Percentiles rank a stretch among this genome's conserved stretches.
Evolutionary conservation across 2,329 filamentous ascomycete genomes (phyloP).

Genomic region (Penicillium aurantiogriseum): DNA sequence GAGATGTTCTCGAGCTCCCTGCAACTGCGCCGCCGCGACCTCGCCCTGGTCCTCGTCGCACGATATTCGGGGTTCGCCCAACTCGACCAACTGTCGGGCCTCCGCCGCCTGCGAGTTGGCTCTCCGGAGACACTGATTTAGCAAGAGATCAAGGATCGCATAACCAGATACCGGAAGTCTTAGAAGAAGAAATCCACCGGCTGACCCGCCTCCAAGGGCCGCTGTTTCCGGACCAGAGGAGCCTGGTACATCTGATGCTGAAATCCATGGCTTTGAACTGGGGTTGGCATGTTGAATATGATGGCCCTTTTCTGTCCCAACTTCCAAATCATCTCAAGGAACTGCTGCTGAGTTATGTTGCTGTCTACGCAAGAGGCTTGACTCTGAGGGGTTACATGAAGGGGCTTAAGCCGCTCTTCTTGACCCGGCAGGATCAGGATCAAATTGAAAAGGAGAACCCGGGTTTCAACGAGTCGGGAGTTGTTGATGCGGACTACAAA

Average conservation of each 20-base stretch:
- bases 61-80: slow-evolving; percentile 34
- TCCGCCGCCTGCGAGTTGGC: slow-evolving; percentile 48
- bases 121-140: slow-evolving; percentile 25
- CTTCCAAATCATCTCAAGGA: slow-evolving; percentile 54
- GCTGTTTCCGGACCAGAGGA: slow-evolving; percentile 38
- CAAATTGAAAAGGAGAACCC: slow-evolving; percentile 8
- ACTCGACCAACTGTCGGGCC: slow-evolving; percentile 45
- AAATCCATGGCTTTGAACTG: slow-evolving; percentile 57
- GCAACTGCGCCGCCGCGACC: slow-evolving; percentile 45
- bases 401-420: slow-evolving; percentile 53
- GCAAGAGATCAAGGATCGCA: neutral
- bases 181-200: slow-evolving; percentile 28
- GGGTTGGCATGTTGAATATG: slow-evolving; percentile 57
- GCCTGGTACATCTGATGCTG: slow-evolving; percentile 52
- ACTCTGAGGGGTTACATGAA: slow-evolving; percentile 40
- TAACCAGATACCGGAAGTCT: slow-evolving; percentile 9
- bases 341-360: slow-evolving; percentile 56
- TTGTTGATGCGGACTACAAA: slow-evolving; percentile 37
- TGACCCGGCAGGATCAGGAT: slow-evolving; percentile 19
- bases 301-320: slow-evolving; percentile 54
- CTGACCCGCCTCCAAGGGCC: slow-evolving; percentile 43
- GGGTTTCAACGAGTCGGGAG: slow-evolving; percentile 3
- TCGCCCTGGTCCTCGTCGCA: slow-evolving; percentile 33
- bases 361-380: slow-evolving; percentile 47
- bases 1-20: slow-evolving; percentile 46